Conservation (phyloP, 2,329 filamentous ascomycete species). For the Scleromitrula shiraiana region DNA sequence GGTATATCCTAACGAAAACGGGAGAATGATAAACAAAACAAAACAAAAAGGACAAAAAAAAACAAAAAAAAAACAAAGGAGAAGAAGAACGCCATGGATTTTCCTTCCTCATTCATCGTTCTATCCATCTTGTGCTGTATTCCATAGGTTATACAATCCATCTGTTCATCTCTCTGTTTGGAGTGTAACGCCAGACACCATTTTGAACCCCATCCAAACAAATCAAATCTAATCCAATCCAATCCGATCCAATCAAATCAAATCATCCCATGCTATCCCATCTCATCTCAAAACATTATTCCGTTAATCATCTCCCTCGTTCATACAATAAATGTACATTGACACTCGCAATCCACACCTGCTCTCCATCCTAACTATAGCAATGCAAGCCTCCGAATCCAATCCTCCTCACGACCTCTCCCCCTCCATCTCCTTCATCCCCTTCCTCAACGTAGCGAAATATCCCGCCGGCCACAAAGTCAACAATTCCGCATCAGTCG, state of each 20-base stretch:
- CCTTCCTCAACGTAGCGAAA: constrained; percentile 45
- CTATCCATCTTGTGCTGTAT: too few species aligned
- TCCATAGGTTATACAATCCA: too few species aligned
- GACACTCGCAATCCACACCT: neutral
- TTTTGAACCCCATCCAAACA: too few species aligned
- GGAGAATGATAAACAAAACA: too few species aligned
- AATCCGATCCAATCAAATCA: neutral
- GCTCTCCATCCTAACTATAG: neutral
- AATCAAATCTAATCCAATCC: neutral
- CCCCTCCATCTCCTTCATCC: constrained; percentile 14
- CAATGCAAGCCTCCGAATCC: neutral
- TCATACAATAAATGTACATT: neutral
- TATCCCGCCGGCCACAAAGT: constrained; percentile 53
- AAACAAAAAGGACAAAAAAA: too few species aligned
- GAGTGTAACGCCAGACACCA: too few species aligned
- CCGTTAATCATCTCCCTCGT: neutral
- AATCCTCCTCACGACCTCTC: neutral
- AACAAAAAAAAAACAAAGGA: too few species aligned
- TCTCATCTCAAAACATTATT: neutral
- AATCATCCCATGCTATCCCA: neutral
- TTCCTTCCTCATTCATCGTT: too few species aligned
- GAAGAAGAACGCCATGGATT: too few species aligned
- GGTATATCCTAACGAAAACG: too few species aligned
- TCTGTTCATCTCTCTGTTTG: too few species aligned
- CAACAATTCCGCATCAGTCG: constrained; percentile 48